Evolutionary conservation across 768 basidiomycete genomes (phyloP).

Genomic region (Leucocoprinus sp.): DNA sequence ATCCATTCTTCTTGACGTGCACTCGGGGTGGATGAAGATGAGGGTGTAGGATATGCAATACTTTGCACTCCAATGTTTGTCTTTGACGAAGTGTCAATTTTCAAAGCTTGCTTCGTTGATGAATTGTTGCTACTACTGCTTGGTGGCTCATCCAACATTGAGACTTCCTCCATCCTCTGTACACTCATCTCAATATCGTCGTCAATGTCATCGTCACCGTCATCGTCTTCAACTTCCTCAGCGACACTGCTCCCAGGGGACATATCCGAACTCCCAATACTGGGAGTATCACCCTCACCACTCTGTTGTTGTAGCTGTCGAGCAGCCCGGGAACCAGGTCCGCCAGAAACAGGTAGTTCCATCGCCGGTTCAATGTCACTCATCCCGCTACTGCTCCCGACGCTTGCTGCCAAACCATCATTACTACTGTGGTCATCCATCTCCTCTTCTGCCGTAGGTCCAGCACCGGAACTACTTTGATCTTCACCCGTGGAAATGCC

Average conservation of each 20-base stretch:
- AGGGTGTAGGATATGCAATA: not conserved
- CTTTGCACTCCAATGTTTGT: not conserved
- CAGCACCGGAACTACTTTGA: conserved; percentile 15
- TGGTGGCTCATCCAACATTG: conserved; percentile 64
- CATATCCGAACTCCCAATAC: conserved; percentile 59
- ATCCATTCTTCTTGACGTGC: too few relatives aligned
- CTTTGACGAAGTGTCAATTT: not conserved
- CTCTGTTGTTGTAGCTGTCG: not conserved
- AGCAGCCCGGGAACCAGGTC: not conserved
- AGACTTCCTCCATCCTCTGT: conserved; percentile 65
- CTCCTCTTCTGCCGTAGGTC: conserved; percentile 49
- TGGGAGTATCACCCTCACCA: conserved; percentile 73
- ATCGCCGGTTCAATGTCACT: conserved; percentile 44
- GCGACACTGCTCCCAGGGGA: conserved; percentile 68
- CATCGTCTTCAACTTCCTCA: conserved; percentile 49
- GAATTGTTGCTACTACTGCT: not conserved
- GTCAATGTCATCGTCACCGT: conserved; percentile 54
- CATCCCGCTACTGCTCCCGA: not conserved
- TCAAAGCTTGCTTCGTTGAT: not conserved
- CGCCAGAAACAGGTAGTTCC: conserved; percentile 57
- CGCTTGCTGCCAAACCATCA: not conserved
- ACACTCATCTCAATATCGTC: conserved; percentile 35
- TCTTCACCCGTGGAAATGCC: conserved; percentile 42
- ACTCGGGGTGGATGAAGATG: not conserved
- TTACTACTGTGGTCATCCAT: conserved; percentile 13